Percentiles rank a stretch among this genome's conserved stretches.
These are phyloP conservation scores for Ceratocystis papillata DNA, from an alignment of 2,329 filamentous ascomycete species.

Conservation along the genomic window DNA sequence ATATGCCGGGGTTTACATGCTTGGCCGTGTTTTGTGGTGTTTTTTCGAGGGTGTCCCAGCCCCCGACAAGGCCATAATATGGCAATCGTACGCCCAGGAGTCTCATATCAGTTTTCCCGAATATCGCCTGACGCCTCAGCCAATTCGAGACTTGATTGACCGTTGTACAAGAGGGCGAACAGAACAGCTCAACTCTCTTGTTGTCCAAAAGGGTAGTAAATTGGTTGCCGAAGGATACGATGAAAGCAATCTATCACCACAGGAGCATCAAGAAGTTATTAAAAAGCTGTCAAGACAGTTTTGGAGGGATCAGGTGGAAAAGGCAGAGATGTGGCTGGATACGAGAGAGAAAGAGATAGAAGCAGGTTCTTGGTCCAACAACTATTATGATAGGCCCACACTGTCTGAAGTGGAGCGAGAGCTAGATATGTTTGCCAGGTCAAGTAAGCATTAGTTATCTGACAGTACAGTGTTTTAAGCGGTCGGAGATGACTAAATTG, in stretches of 20 bases:
- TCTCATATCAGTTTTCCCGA: slow-evolving; percentile 46
- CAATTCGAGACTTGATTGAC: slow-evolving; percentile 40
- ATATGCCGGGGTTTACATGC: slow-evolving; percentile 51
- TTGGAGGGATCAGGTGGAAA: slow-evolving; percentile 41
- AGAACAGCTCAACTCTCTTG: slow-evolving; percentile 35
- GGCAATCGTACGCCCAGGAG: slow-evolving; percentile 50
- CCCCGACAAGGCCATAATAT: slow-evolving; percentile 45
- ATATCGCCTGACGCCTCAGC: slow-evolving; percentile 39
- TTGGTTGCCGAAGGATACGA: slow-evolving; percentile 33
- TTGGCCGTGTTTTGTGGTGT: slow-evolving; percentile 51
- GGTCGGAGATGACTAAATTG: too few relatives aligned
- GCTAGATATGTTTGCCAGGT: slow-evolving; percentile 27
- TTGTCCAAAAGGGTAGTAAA: slow-evolving; percentile 38
- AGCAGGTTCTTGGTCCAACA: slow-evolving; percentile 40
- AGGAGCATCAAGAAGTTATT: slow-evolving; percentile 30
- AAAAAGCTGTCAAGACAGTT: slow-evolving; percentile 33
- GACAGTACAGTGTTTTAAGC: too few relatives aligned
- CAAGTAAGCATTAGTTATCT: not conserved
- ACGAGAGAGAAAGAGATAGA: slow-evolving; percentile 33
- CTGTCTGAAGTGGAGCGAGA: slow-evolving; percentile 36
- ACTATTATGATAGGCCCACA: slow-evolving; percentile 41
- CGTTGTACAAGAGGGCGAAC: slow-evolving; percentile 42
- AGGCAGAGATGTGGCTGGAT: slow-evolving; percentile 39
- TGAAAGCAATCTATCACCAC: slow-evolving; percentile 23
- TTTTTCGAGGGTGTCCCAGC: slow-evolving; percentile 51